Percentiles rank a stretch among this genome's conserved stretches.
phyloP scores from a whole-genome alignment of 2,329 filamentous ascomycete species.

The Knufia fluminis region DNA sequence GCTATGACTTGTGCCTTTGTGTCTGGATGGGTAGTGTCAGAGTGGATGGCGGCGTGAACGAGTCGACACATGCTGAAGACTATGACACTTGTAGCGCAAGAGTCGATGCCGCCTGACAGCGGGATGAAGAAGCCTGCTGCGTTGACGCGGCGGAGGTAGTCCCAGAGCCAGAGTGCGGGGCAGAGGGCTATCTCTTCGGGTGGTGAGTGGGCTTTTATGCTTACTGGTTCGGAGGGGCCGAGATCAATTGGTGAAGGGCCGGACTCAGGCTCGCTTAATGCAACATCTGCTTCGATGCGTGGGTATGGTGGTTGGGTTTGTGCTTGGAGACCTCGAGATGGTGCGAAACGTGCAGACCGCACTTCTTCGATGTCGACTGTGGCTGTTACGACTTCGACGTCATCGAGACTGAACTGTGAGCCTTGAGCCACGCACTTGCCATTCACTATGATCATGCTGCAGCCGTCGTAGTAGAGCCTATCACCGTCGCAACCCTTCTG shows the following conservation, averaged over 20 bases:
- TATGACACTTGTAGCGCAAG: slow-evolving; percentile 29
- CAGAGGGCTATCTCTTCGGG: slow-evolving; percentile 61
- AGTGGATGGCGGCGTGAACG: slow-evolving; percentile 44
- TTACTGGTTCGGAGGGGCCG: slow-evolving; percentile 36
- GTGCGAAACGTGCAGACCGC: slow-evolving; percentile 43
- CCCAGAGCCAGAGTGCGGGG: slow-evolving; percentile 53
- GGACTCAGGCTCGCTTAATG: slow-evolving; percentile 33
- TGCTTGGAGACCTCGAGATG: slow-evolving; percentile 28
- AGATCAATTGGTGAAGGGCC: slow-evolving; percentile 31
- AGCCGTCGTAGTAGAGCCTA: slow-evolving; percentile 41
- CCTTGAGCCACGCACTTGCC: slow-evolving; percentile 25
- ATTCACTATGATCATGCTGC: slow-evolving; percentile 22
- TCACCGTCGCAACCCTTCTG: slow-evolving; percentile 53
- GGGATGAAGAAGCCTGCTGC: slow-evolving; percentile 33
- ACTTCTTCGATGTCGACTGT: slow-evolving; percentile 66
- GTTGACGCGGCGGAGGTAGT: slow-evolving; percentile 31
- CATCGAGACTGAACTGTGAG: slow-evolving; percentile 26
- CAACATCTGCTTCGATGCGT: slow-evolving; percentile 31
- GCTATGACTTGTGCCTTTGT: slow-evolving; percentile 40
- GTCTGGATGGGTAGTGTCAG: slow-evolving; percentile 32
- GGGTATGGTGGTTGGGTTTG: slow-evolving; percentile 37
- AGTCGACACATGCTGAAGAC: slow-evolving; percentile 42
- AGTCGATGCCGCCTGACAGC: slow-evolving; percentile 34
- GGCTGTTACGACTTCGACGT: slow-evolving; percentile 58
- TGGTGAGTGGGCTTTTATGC: slow-evolving; percentile 48